phyloP scores from a whole-genome alignment of 2,329 filamentous ascomycete species.

The Aspergillus fijiensis region DNA sequence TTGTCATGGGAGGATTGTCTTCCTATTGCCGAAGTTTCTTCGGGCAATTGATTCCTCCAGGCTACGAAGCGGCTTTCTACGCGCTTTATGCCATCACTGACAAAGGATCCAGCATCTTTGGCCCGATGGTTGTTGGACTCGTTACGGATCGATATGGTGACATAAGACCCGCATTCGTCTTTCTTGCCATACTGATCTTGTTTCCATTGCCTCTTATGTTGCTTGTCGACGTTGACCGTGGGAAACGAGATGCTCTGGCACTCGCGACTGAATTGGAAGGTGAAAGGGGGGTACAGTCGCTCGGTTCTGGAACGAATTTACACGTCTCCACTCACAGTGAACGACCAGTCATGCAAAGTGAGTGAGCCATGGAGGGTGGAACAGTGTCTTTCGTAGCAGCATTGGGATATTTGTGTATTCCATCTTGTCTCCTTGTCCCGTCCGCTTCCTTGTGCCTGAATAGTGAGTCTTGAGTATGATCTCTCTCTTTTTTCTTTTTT shows the following conservation, averaged over 20 bases:
- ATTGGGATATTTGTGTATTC: neutral
- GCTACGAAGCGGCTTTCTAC: constrained; percentile 94
- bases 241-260: constrained; percentile 65
- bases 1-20: constrained; percentile 89
- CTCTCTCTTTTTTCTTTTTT: no score
- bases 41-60: constrained; percentile 89
- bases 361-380: neutral
- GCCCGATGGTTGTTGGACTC: constrained; percentile 85
- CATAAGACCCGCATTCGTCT: constrained; percentile 87
- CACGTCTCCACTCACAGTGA: neutral
- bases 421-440: neutral
- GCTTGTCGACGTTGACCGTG: constrained; percentile 79
- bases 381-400: neutral
- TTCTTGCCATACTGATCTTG: constrained; percentile 80
- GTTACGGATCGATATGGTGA: constrained; percentile 84
- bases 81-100: constrained; percentile 96
- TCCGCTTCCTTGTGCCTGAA: no score
- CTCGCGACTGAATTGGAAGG: constrained; percentile 56
- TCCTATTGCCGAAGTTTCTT: constrained; percentile 91
- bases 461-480: no score
- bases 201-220: constrained; percentile 81
- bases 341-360: neutral
- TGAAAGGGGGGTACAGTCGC: constrained; percentile 13
- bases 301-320: constrained; percentile 28
- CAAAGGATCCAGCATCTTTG: constrained; percentile 91